Evolutionary conservation across 352 stramenopile species (phyloP).

Genomic region (Peronospora belbahrii): DNA sequence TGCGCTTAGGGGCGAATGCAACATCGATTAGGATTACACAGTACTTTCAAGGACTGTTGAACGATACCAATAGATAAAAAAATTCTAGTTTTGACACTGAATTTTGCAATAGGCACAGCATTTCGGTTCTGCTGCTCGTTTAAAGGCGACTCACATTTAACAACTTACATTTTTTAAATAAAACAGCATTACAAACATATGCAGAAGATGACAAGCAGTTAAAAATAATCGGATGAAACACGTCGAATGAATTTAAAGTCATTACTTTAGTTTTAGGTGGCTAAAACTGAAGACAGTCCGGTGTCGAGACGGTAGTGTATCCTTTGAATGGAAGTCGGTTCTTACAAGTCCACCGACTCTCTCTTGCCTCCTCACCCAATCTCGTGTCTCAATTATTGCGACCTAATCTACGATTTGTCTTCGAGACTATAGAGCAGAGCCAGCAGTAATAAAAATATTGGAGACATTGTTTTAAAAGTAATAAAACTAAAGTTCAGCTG

Average conservation of each 20-base stretch:
- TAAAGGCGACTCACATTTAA: too few relatives aligned
- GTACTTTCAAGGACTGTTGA: not conserved
- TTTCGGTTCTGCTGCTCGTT: too few relatives aligned
- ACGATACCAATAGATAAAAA: not conserved
- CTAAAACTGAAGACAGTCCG: too few relatives aligned
- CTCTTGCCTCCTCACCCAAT: conserved; percentile 3
- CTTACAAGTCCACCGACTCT: not conserved
- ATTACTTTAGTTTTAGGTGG: too few relatives aligned
- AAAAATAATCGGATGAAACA: too few relatives aligned
- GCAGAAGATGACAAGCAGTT: too few relatives aligned
- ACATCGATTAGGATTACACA: not conserved
- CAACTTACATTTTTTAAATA: too few relatives aligned
- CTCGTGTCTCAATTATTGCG: not conserved
- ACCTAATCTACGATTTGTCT: conserved; percentile 10
- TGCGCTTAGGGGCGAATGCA: conserved; percentile 1
- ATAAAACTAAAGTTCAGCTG: not conserved
- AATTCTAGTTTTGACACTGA: too few relatives aligned
- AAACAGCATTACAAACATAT: too few relatives aligned
- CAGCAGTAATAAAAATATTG: conserved; percentile 9
- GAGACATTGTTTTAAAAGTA: conserved; percentile 9
- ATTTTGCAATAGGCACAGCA: too few relatives aligned
- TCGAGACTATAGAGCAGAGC: conserved; percentile 10
- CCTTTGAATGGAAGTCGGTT: not conserved
- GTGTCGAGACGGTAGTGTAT: not conserved
- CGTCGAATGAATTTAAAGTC: too few relatives aligned